Evolutionary conservation across 2,329 filamentous ascomycete species (phyloP), one percentile per base, ranked within the genome.

Genomic region (Aspergillus hiratsukae): DNA sequence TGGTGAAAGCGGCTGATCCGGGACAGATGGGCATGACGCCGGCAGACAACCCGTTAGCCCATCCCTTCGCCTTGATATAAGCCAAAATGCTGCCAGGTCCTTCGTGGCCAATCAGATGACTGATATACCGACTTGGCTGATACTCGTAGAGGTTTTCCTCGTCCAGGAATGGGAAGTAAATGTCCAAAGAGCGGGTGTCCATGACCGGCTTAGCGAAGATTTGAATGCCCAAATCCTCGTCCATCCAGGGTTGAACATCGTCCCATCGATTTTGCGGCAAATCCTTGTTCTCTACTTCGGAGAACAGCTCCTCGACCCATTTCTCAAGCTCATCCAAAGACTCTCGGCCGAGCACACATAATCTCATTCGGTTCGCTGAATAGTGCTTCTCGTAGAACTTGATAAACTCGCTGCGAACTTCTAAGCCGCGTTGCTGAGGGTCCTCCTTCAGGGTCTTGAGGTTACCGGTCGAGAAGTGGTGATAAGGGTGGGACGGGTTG

Each of bases 291-390:
- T 85, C 84, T 19, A 96, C 85, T 54, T 82, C 83, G 0, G 89
- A 87, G 72, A 96, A 97, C 57, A 96, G 79, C 65, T 96, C 89
- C 3, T 85, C 82, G 0, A 90, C 89, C 92, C 91, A 97, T 54
- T 82, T 78, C 72, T 97, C 88, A 55, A 96, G 78, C 19, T 91
- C 84, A 65, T 96, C 90, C 57, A 97, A 79, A 5, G 85, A 80
- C 72, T 97, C 92, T 51, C 88, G 83, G 0, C 92, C 92, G 23
- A 97, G 75, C 4, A 96, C 86, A 40, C 92, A 91, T 51, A 97
- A 79, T 79, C 96, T 96, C 90, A 96, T 96, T 41, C 87, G 83
- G 69, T 97, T 97, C 57, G 92, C 90, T 1, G 92, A 96, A 75
- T 97, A 97, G 69, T 96, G 87, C 67, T 87, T 88, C 60, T 86